Conservation (phyloP, 2,329 filamentous ascomycete species). For the Cercospora brassicicola region DNA sequence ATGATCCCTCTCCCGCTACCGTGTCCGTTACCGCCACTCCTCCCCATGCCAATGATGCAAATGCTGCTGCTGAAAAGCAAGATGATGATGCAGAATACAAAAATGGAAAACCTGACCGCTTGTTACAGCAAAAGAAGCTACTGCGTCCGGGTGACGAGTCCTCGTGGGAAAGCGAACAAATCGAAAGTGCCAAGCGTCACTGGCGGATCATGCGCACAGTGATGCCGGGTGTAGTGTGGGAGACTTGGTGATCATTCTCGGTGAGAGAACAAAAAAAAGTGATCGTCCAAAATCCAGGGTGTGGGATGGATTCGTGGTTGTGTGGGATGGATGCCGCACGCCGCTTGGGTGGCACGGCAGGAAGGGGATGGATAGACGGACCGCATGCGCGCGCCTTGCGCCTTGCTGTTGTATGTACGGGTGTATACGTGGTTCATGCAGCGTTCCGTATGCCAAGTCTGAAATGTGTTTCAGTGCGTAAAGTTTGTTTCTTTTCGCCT, state of each 20-base stretch:
- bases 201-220: conserved; percentile 91
- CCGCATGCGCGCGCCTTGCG: no score
- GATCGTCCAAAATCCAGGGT: background rate
- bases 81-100: background rate
- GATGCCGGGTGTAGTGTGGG: conserved; percentile 76
- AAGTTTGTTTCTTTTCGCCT: background rate
- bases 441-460: background rate
- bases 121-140: conserved; percentile 46
- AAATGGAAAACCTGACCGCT: background rate
- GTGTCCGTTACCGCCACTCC: background rate
- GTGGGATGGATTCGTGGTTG: background rate
- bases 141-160: conserved; percentile 64
- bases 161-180: conserved; percentile 69
- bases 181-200: conserved; percentile 75
- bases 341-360: background rate
- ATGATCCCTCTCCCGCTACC: conserved; percentile 23
- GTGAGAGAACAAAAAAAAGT: background rate
- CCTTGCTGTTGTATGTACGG: background rate
- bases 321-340: background rate
- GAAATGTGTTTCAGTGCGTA: background rate
- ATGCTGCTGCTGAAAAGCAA: background rate
- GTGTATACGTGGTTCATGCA: conserved; percentile 7
- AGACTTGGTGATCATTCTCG: conserved; percentile 62
- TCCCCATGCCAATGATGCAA: background rate
- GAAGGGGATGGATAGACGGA: background rate